phyloP scores from a whole-genome alignment of 805 yeast genomes.

The Candida berthetii region DNA sequence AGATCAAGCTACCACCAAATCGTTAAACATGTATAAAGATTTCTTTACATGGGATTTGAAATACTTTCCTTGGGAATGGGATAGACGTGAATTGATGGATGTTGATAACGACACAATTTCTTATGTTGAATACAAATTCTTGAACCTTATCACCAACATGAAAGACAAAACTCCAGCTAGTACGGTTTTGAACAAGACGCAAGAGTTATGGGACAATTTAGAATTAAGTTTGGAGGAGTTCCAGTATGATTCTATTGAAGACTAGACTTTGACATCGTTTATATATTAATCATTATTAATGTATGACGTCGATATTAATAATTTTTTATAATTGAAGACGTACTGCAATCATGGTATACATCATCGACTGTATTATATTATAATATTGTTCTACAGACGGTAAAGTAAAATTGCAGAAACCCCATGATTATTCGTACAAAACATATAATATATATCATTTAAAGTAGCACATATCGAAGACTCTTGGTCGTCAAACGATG shows the following conservation, averaged over 20 bases:
- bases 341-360: too few relatives aligned
- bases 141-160: conserved; percentile 2
- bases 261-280: too few relatives aligned
- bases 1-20: conserved; percentile 21
- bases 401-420: too few relatives aligned
- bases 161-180: background rate
- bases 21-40: conserved; percentile 13
- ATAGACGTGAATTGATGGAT: conserved; percentile 6
- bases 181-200: background rate
- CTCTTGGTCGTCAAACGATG: too few relatives aligned
- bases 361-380: too few relatives aligned
- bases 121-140: conserved; percentile 5
- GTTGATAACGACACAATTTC: conserved; percentile 1
- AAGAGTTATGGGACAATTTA: background rate
- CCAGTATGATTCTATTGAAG: background rate
- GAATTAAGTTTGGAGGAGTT: background rate
- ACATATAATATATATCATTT: too few relatives aligned
- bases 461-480: too few relatives aligned
- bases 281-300: too few relatives aligned
- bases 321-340: too few relatives aligned
- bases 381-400: too few relatives aligned
- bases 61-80: conserved; percentile 16
- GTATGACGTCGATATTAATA: too few relatives aligned
- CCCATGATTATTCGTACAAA: too few relatives aligned
- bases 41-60: conserved; percentile 6